phyloP scores from a whole-genome alignment of 75 land plant species.

The Picea glauca region DNA sequence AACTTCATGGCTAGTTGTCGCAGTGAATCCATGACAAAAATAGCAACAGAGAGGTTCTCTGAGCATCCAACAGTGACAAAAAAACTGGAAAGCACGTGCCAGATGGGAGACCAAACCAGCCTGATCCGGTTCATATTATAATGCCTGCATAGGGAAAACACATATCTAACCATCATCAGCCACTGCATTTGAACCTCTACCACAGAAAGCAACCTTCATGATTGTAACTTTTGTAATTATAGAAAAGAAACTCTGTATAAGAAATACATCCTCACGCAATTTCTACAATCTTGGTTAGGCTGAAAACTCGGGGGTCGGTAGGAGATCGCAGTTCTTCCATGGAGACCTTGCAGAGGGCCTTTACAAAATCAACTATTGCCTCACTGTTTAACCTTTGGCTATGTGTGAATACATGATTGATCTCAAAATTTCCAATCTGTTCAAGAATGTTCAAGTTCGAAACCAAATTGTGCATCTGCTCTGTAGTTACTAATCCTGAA shows the following conservation, averaged over 20 bases:
- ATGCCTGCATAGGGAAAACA: constrained; percentile 54
- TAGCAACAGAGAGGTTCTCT: constrained; percentile 73
- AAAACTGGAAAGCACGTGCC: constrained; percentile 76
- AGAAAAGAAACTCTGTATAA: not conserved
- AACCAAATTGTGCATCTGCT: constrained; percentile 79
- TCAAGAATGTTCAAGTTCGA: constrained; percentile 79
- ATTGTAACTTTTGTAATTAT: not conserved
- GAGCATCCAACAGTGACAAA: constrained; percentile 82
- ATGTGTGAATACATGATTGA: constrained; percentile 73
- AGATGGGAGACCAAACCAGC: constrained; percentile 80
- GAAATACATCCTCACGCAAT: constrained; percentile 59
- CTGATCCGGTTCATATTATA: constrained; percentile 84
- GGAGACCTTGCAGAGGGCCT: constrained; percentile 77
- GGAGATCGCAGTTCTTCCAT: constrained; percentile 78
- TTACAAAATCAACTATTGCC: constrained; percentile 84
- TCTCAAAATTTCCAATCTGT: constrained; percentile 76
- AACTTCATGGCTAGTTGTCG: constrained; percentile 85
- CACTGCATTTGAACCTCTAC: not conserved
- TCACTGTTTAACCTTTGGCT: constrained; percentile 82
- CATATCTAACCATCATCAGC: not conserved
- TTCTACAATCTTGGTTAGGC: constrained; percentile 85
- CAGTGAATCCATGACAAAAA: constrained; percentile 84
- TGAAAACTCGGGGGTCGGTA: constrained; percentile 75
- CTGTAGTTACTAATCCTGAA: constrained; percentile 62
- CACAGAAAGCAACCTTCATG: constrained; percentile 3